Base-by-base conservation (phyloP, 306 rosid genomes). In the Ormosia emarginata region DNA sequence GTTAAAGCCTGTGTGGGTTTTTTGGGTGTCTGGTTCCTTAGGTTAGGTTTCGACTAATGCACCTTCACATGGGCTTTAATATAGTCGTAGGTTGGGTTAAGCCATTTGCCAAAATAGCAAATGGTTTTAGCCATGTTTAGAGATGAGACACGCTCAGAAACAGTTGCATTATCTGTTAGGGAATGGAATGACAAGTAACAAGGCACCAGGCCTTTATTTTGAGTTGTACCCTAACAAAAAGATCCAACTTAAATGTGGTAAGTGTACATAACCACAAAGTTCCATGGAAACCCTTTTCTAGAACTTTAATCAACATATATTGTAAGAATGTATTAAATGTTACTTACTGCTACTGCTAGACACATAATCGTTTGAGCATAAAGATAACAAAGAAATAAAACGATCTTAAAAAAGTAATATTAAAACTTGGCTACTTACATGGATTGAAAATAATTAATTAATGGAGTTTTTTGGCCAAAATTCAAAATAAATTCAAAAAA, bases 51-150 rank as follows among this genome's bases (percentile, higher is more conserved):
- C 32, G 7, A 14, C 24, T 34, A 37, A 68, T 41, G 3, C 6
- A 30, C 7, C 15, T 63, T 37, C 7, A 29, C 2, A 18, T 3
- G 4, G 6, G 37, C 14, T 78, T 65, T 34, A 39, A 50, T 75
- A 70, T 64, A 15, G 40, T 11, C 2, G 11, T 32, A 41, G 47
- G 33, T 24, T 4, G 9, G 7, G 29, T 24, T 0, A 40, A 7
- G 49, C 33, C 30, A 74, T 74, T 65, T 43, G 3, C 50, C 8
- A 32, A 52, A 43, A 74, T 74, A 74, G 85, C 18, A 81, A 32
- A 34, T 63, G 29, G 81, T 49, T 33, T 47, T 15, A 1, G 18
- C 74, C 65, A 11, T 50, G 17, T 65, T 65, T 40, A 52, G 6
- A 36, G 83, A 72, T 6, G 13, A 52, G 24, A 36, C 6, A 3